These are phyloP conservation scores for Voacanga thouarsii DNA, from an alignment of 257 asterid genomes.

Conservation along the genomic window DNA sequence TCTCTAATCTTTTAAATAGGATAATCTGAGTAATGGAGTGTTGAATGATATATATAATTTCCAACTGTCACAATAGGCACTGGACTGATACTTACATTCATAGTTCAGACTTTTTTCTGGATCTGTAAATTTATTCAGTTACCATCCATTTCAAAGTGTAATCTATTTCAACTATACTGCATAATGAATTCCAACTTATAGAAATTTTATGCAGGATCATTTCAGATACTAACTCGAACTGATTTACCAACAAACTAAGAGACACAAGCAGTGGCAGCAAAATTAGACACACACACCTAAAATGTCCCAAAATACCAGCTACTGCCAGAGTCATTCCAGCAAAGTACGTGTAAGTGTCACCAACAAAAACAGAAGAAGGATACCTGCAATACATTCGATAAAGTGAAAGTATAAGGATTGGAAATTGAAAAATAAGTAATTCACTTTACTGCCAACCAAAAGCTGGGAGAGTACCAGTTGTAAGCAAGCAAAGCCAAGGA, in stretches of 20 bases:
- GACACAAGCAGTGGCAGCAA: neutral
- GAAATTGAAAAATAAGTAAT: neutral
- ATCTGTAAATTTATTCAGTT: neutral
- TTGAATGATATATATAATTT: neutral
- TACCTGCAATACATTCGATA: constrained; percentile 43
- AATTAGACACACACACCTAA: constrained; percentile 43
- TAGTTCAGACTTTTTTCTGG: neutral
- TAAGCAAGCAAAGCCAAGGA: constrained; percentile 83
- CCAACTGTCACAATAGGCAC: neutral
- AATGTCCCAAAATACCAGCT: constrained; percentile 85
- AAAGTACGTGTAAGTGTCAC: constrained; percentile 83
- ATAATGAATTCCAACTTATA: neutral
- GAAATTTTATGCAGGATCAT: neutral
- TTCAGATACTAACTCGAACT: neutral
- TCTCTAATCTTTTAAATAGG: neutral
- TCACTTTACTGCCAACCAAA: constrained; percentile 8
- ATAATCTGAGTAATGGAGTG: neutral
- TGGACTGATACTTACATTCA: neutral
- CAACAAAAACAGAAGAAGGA: constrained; percentile 87
- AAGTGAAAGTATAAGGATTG: neutral
- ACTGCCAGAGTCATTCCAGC: constrained; percentile 97
- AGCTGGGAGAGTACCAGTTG: constrained; percentile 62
- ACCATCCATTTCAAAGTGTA: neutral
- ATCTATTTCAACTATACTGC: neutral
- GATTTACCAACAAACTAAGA: neutral